phyloP scores from a whole-genome alignment of 352 stramenopile genomes.

The Phytophthora multivora region DNA sequence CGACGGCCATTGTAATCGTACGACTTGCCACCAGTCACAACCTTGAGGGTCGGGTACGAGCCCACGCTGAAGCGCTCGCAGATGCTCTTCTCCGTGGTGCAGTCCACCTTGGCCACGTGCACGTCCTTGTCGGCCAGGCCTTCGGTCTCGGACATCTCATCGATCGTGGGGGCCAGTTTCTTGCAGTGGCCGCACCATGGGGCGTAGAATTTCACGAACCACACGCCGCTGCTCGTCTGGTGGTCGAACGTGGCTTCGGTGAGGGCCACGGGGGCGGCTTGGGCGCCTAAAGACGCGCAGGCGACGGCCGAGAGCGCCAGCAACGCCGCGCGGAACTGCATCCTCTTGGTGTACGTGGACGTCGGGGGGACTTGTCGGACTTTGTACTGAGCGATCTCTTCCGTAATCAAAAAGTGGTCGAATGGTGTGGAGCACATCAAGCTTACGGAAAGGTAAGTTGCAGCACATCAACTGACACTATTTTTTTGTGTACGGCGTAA shows the following conservation, averaged over 20 bases:
- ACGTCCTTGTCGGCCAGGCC: constrained; percentile 43
- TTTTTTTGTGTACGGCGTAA: too few species aligned
- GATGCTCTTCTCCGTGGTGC: constrained; percentile 70
- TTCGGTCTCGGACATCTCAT: constrained; percentile 52
- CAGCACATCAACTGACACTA: not conserved
- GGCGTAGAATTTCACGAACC: constrained; percentile 88
- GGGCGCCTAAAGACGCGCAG: constrained; percentile 23
- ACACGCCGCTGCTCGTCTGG: constrained; percentile 55
- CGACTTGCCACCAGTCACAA: constrained; percentile 57
- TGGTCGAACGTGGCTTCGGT: constrained; percentile 66
- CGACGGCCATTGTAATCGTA: constrained; percentile 78
- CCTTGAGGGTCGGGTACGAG: constrained; percentile 86
- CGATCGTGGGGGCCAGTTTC: constrained; percentile 71
- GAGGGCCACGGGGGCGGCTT: constrained; percentile 37
- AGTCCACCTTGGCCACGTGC: constrained; percentile 77
- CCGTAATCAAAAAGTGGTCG: constrained; percentile 14
- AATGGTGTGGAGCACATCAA: constrained; percentile 10
- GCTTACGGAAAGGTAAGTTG: not conserved
- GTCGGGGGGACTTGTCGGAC: constrained; percentile 13
- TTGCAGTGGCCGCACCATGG: constrained; percentile 88
- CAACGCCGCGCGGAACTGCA: constrained; percentile 16
- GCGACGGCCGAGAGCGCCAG: constrained; percentile 40
- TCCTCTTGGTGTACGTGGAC: not conserved
- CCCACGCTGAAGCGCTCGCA: constrained; percentile 83
- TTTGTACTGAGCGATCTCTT: constrained; percentile 21